Evolutionary conservation across 2,329 filamentous ascomycete genomes (phyloP), one percentile per base, ranked within the genome.

Genomic region (Calcarisporium arbuscula): DNA sequence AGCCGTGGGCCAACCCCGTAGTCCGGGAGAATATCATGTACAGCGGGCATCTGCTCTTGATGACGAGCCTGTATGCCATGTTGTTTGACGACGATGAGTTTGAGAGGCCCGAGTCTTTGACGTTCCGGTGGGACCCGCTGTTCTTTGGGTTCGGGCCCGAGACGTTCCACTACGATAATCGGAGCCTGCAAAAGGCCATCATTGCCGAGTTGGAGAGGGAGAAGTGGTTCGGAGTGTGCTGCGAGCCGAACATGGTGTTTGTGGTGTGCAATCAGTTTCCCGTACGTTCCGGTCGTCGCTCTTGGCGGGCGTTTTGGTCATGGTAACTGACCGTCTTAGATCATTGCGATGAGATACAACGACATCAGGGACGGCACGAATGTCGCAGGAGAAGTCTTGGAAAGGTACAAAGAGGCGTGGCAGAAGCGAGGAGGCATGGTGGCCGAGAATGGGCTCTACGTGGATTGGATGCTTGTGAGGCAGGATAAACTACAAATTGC

Each of bases 211-310:
- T 65, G 58, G 60, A 62, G 39, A 32, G 45, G 10, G 54, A 57
- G 28, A 46, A 44, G 0, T 66, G 60, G 60, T 41, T 62, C 3
- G 60, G 62, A 0, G 61, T 60, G 2, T 66, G 61, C 30, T 66
- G 62, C 38, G 63, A 65, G 45, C 63, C 61, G 3, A 67, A 65
- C 43, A 45, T 42, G 4, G 51, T 61, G 7, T 62, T 61, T 36
- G 42, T 61, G 5, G 54, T 62, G 28, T 65, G 62, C 45, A 65
- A 65, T 40, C 63, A 65, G 36, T 66, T 66, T 47, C 61, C 60
- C 4, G 59, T 62, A 29, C 5, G 36, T 27, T n/a, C 20, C 8
- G 3, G 12, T n/a, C n/a, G n/a, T n/a, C n/a, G n/a, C n/a, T n/a
- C n/a, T n/a, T n/a, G n/a, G n/a, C n/a, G n/a, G n/a, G n/a, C n/a